These are phyloP conservation scores for Diaporthe vaccinii DNA, from an alignment of 2,329 filamentous ascomycete genomes.

Conservation along the genomic window DNA sequence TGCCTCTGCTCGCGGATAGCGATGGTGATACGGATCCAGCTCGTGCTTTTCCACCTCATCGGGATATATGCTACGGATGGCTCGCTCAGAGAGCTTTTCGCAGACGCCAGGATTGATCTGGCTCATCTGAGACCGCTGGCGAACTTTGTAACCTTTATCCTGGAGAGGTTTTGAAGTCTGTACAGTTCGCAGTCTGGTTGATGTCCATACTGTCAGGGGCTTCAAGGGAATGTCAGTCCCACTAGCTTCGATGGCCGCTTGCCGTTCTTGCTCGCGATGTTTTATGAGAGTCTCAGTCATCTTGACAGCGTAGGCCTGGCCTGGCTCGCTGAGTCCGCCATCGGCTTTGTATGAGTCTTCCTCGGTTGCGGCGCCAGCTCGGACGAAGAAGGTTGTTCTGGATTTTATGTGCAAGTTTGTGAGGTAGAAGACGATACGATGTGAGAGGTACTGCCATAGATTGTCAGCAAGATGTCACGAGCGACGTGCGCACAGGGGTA, in stretches of 20 bases:
- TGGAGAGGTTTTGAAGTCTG: constrained; percentile 90
- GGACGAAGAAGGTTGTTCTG: constrained; percentile 91
- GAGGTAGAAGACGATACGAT: constrained; percentile 98
- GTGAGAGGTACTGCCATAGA: constrained; percentile 78
- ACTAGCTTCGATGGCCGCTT: constrained; percentile 75
- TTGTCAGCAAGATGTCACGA: not conserved
- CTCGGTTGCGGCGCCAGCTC: constrained; percentile 83
- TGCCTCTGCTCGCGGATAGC: constrained; percentile 94
- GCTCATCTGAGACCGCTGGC: constrained; percentile 95
- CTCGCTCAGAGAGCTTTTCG: constrained; percentile 89
- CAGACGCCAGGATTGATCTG: constrained; percentile 97
- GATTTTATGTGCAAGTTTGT: constrained; percentile 98
- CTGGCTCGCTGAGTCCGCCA: constrained; percentile 84
- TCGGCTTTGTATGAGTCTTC: constrained; percentile 93
- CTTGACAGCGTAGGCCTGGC: constrained; percentile 83
- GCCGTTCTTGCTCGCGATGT: constrained; percentile 86
- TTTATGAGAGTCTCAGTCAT: constrained; percentile 88
- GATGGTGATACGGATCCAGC: constrained; percentile 94
- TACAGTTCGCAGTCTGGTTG: constrained; percentile 88
- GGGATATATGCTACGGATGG: constrained; percentile 85
- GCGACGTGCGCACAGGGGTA: not conserved
- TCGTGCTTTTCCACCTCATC: constrained; percentile 95
- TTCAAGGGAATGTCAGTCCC: constrained; percentile 79
- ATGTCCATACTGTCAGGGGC: constrained; percentile 93
- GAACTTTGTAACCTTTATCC: constrained; percentile 84